These are phyloP conservation scores for Plasmodium blacklocki DNA, from an alignment of 169 alveolate genomes.

Conservation along the genomic window DNA sequence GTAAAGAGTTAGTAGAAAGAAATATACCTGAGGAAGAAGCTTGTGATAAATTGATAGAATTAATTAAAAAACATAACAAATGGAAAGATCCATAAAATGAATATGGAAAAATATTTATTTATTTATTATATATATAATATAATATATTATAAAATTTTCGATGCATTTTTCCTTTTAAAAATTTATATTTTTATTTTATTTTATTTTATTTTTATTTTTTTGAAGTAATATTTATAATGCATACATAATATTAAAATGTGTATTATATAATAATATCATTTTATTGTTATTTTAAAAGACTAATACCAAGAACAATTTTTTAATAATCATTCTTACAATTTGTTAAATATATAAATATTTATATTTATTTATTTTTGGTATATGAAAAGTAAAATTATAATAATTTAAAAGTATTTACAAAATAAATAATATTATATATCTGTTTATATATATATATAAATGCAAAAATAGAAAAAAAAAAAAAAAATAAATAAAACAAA, in stretches of 20 bases:
- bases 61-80: slow-evolving; percentile 78
- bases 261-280: too few relatives aligned
- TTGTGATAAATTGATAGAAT: slow-evolving; percentile 85
- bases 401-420: slow-evolving; percentile 2
- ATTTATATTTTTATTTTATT: background rate
- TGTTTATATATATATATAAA: slow-evolving; percentile 11
- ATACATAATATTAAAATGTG: too few relatives aligned
- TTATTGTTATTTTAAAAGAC: too few relatives aligned
- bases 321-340: too few relatives aligned
- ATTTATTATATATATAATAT: background rate
- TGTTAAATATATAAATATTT: too few relatives aligned
- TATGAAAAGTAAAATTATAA: too few relatives aligned
- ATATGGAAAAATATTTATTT: background rate
- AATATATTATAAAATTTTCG: background rate
- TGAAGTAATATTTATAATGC: too few relatives aligned
- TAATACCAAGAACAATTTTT: too few relatives aligned
- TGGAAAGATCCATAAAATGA: slow-evolving; percentile 55
- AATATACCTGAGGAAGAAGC: slow-evolving; percentile 88
- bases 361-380: too few relatives aligned
- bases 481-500: too few relatives aligned
- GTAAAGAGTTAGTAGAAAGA: slow-evolving; percentile 86
- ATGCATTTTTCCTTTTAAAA: background rate
- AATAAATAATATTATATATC: slow-evolving; percentile 7
- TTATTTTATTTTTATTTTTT: background rate
- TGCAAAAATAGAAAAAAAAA: too few relatives aligned